Base-by-base conservation (phyloP, 768 basidiomycete genomes). In the Serpula lacrymans region DNA sequence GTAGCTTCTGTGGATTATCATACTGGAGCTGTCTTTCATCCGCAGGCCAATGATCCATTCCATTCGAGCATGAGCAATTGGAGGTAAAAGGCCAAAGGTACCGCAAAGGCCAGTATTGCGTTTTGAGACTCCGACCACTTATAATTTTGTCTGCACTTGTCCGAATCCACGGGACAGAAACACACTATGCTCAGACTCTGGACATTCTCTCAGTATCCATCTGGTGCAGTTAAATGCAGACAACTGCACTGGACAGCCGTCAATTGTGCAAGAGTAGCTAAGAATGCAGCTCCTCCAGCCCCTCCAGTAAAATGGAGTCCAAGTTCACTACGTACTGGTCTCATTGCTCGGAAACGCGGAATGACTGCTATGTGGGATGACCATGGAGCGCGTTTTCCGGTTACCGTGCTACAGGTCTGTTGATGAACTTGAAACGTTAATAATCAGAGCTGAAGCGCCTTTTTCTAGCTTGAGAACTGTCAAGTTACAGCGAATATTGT, bases 321-420 rank as follows among this genome's bases (percentile, higher is more conserved):
- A 34, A 71, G 75, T 45, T 92, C 90, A 6, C 76, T 87, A 48
- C 78, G 96, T 42, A 95, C 93, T 0, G 96, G 96, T 6, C 71
- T 96, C 47, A 85, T 99, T 60, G 95, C 92, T 18, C 77, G 85
- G 43, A 99, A 99, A 71, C 81, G 91, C 41, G 96, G 96, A 32
- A 98, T 98, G 96, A 86, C 89, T 8, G 78, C 78, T 11, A 67
- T 98, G 55, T 98, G 91, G 89, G 88, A 93, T 57, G 78, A 86
- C 58, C 84, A 90, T 43, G 96, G 96, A 18, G 80, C 78, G 25
- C 74, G 88, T 35, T 71, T 87, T 49, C 95, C 96, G 2, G 91
- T 96, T 21, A 99, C 96, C 0, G 82, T 99, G 34, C 77, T 99
- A 28, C 93, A 98, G 76, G 95, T 92, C 50, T 48, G 75, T 53